Percentiles rank a stretch among this genome's conserved stretches.
Evolutionary conservation across 1,284 basidiomycete genomes (phyloP).

Genomic region (Marasmius fiardii): DNA sequence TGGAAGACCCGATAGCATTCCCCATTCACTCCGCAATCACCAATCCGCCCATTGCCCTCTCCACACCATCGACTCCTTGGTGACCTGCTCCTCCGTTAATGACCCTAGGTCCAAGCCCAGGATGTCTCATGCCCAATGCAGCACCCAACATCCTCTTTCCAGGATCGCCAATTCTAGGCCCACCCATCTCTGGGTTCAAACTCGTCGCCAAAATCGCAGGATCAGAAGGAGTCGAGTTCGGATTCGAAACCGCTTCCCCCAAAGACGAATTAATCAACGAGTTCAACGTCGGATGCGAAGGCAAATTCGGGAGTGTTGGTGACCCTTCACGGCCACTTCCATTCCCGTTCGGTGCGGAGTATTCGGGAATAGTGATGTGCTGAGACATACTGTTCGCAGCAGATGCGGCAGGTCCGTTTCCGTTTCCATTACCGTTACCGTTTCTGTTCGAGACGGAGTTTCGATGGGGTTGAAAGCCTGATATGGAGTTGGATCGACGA

Average conservation of each 20-base stretch:
- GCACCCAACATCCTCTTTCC: slow-evolving; percentile 83
- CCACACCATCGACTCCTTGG: slow-evolving; percentile 40
- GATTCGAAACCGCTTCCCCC: slow-evolving; percentile 41
- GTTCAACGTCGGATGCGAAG: slow-evolving; percentile 78
- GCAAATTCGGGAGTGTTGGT: slow-evolving; percentile 75
- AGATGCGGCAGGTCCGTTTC: slow-evolving; percentile 24
- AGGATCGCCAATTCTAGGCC: slow-evolving; percentile 76
- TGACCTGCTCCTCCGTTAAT: slow-evolving; percentile 41
- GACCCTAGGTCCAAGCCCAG: slow-evolving; percentile 58
- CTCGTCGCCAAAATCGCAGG: slow-evolving; percentile 64
- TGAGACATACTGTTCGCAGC: slow-evolving; percentile 37
- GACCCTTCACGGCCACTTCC: slow-evolving; percentile 59
- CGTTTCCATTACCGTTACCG: slow-evolving; percentile 15
- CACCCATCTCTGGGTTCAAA: slow-evolving; percentile 32
- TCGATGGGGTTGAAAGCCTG: slow-evolving; percentile 52
- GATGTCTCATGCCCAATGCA: slow-evolving; percentile 77
- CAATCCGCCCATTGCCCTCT: slow-evolving; percentile 73
- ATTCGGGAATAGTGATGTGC: slow-evolving; percentile 49
- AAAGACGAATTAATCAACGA: slow-evolving; percentile 75
- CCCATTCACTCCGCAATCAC: slow-evolving; percentile 62
- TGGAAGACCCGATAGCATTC: no score
- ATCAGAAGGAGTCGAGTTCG: slow-evolving; percentile 46
- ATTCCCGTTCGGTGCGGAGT: slow-evolving; percentile 25
- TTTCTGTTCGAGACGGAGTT: slow-evolving; percentile 25
- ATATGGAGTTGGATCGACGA: slow-evolving; percentile 68